Percentiles rank a stretch among this genome's conserved stretches.
Evolutionary conservation across 2,329 filamentous ascomycete genomes (phyloP).

Genomic region (Colletotrichum viniferum): DNA sequence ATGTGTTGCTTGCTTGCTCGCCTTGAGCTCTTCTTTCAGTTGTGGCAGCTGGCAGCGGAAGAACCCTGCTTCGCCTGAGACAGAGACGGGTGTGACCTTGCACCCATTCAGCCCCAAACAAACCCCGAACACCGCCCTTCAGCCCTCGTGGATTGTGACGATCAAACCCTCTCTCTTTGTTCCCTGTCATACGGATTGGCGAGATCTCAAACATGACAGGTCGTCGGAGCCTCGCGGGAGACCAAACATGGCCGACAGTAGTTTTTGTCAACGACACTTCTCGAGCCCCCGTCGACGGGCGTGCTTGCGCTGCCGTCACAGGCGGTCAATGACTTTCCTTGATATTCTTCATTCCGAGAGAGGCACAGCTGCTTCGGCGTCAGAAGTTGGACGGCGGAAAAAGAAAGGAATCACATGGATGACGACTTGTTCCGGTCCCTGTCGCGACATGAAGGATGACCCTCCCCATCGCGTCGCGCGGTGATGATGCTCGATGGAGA

Average conservation of each 20-base stretch:
- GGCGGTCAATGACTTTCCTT: neutral
- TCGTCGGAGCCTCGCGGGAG: neutral
- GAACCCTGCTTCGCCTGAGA: neutral
- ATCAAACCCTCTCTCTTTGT: neutral
- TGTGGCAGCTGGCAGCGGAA: neutral
- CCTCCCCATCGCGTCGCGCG: neutral
- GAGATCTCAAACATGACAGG: neutral
- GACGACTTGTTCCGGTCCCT: neutral
- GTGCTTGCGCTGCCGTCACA: neutral
- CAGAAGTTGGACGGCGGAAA: neutral
- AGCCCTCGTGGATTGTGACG: neutral
- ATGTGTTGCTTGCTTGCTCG: neutral
- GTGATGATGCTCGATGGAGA: neutral
- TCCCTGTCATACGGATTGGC: neutral
- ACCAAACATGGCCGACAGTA: neutral
- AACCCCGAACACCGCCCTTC: neutral
- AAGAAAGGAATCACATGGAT: neutral
- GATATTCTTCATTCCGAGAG: neutral
- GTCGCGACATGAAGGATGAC: neutral
- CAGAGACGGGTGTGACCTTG: neutral
- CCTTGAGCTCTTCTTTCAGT: neutral
- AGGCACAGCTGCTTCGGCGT: neutral
- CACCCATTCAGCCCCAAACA: neutral
- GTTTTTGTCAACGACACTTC: neutral
- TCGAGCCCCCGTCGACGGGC: neutral